Evolutionary conservation across 176 grass and related monocot species (phyloP).

Genomic region (Juncus effusus): DNA sequence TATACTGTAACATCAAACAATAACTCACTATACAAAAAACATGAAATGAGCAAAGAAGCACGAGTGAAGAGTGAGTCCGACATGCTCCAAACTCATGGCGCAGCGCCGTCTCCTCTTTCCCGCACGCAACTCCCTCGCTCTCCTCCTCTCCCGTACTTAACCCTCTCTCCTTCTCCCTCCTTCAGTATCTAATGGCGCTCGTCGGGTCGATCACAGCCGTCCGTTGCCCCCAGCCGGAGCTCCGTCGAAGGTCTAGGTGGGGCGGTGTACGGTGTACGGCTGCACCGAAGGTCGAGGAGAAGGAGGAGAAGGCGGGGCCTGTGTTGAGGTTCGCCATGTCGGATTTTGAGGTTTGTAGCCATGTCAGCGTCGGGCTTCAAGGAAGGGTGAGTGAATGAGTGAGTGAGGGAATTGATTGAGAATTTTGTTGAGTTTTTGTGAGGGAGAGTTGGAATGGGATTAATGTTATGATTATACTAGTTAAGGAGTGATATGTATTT

Average conservation of each 20-base stretch:
- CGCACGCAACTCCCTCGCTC: conserved; percentile 72
- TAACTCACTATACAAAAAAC: not conserved
- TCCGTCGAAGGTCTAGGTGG: conserved; percentile 28
- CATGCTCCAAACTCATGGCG: conserved; percentile 72
- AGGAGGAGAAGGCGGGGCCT: conserved; percentile 39
- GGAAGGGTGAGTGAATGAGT: conserved; percentile 47
- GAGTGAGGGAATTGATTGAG: not conserved
- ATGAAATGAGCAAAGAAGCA: conserved; percentile 26
- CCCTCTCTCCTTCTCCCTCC: not conserved
- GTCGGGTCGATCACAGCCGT: conserved; percentile 36
- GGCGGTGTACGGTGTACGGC: conserved; percentile 19
- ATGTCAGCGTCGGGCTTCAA: conserved; percentile 88
- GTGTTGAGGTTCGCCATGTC: conserved; percentile 67
- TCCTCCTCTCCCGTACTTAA: conserved; percentile 19
- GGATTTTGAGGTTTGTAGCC: conserved; percentile 64
- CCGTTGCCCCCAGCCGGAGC: conserved; percentile 11
- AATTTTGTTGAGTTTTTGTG: conserved; percentile 3
- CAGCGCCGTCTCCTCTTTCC: conserved; percentile 58
- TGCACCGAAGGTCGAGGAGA: conserved; percentile 20
- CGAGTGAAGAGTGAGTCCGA: conserved; percentile 41
- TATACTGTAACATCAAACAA: too few species aligned
- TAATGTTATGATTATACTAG: too few species aligned
- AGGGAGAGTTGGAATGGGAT: too few species aligned
- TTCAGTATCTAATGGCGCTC: conserved; percentile 32
- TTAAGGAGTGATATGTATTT: too few species aligned